These are phyloP conservation scores for Rhizopogon vinicolor DNA, from an alignment of 768 basidiomycete species.

Conservation along the genomic window DNA sequence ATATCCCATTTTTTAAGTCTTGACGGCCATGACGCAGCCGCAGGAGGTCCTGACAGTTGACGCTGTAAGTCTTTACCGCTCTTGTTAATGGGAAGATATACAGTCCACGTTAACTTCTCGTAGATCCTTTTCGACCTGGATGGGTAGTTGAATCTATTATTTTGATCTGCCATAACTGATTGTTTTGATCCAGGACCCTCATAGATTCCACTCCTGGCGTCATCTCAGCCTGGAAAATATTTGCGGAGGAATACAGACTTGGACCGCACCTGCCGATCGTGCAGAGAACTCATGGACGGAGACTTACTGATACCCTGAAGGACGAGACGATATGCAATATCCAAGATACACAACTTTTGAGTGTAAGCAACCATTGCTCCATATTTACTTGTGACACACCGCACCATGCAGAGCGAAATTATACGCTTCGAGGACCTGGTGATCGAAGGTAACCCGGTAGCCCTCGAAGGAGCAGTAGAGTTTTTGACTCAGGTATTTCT, in stretches of 20 bases:
- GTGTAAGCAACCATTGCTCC: constrained; percentile 36
- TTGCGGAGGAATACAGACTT: constrained; percentile 54
- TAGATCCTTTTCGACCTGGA: constrained; percentile 72
- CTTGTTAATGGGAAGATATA: background rate
- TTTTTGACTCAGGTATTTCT: constrained; percentile 49
- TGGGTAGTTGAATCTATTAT: constrained; percentile 35
- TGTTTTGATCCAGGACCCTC: constrained; percentile 44
- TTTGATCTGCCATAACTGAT: background rate
- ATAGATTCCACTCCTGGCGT: constrained; percentile 86
- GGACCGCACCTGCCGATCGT: constrained; percentile 47
- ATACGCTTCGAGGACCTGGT: constrained; percentile 78
- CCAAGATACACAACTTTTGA: constrained; percentile 48
- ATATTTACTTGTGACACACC: background rate
- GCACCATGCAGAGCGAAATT: constrained; percentile 50
- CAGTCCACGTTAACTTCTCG: constrained; percentile 6
- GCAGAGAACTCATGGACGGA: constrained; percentile 69
- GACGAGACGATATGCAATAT: constrained; percentile 54
- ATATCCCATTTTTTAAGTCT: background rate
- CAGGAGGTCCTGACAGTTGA: constrained; percentile 37
- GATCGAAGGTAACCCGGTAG: constrained; percentile 48
- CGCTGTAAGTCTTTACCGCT: constrained; percentile 37
- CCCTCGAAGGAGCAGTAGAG: constrained; percentile 60
- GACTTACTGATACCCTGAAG: constrained; percentile 70
- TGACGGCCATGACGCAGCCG: constrained; percentile 1
- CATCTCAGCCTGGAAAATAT: constrained; percentile 70